These are phyloP conservation scores for Colletotrichum eremochloae DNA, from an alignment of 2,329 filamentous ascomycete genomes.

Conservation along the genomic window DNA sequence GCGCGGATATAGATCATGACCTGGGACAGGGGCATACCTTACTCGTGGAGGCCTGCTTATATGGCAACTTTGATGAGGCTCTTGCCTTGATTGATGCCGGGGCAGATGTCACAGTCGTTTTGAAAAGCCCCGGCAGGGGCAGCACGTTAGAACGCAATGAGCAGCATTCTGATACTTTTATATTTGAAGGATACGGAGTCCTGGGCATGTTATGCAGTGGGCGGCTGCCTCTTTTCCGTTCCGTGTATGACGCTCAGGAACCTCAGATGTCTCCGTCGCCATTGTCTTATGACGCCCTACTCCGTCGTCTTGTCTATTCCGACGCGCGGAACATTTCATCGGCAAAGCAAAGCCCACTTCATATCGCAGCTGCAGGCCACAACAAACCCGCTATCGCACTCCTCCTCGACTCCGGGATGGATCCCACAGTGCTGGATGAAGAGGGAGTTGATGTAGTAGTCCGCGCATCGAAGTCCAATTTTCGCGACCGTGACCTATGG, in stretches of 20 bases:
- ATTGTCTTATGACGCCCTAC: background rate
- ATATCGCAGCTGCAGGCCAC: background rate
- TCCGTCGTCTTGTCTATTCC: background rate
- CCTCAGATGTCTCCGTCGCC: background rate
- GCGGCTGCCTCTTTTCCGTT: background rate
- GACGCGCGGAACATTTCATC: background rate
- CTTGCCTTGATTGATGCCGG: constrained; percentile 3
- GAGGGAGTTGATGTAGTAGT: background rate
- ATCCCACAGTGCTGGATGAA: background rate
- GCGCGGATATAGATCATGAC: constrained; percentile 15
- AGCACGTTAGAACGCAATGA: background rate
- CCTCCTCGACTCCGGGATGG: background rate
- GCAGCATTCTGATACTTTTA: too few relatives aligned
- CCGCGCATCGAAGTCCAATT: background rate
- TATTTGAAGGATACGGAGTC: background rate
- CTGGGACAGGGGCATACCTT: constrained; percentile 12
- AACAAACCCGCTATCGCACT: background rate
- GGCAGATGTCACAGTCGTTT: background rate
- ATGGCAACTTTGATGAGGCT: background rate
- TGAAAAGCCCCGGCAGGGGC: background rate
- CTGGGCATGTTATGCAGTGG: background rate
- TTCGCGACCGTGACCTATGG: too few relatives aligned
- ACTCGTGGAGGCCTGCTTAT: constrained; percentile 15
- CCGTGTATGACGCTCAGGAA: too few relatives aligned
- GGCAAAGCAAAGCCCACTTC: background rate